A percentile compares a stretch with the other conserved stretches of the same genome.
Evolutionary conservation across 805 yeast genomes (phyloP).

Genomic region (Blastobotrys attinorum): DNA sequence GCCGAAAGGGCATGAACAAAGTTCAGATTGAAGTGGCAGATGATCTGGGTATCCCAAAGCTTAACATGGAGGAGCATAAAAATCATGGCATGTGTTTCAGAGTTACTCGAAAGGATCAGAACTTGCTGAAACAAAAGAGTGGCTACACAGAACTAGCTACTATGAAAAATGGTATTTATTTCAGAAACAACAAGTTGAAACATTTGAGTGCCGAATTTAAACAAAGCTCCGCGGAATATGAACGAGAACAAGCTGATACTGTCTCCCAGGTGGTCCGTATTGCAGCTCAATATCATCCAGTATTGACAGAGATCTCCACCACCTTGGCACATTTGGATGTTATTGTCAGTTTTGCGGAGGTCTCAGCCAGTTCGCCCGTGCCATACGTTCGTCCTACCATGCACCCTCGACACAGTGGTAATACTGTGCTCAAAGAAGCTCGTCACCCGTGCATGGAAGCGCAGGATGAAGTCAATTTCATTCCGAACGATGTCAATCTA

Average conservation of each 20-base stretch:
- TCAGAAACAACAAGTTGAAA: slow-evolving; percentile 64
- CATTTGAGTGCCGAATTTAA: slow-evolving; percentile 51
- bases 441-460: slow-evolving; percentile 93
- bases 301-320: slow-evolving; percentile 59
- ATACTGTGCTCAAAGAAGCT: slow-evolving; percentile 56
- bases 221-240: slow-evolving; percentile 58
- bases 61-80: slow-evolving; percentile 81
- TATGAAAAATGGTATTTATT: slow-evolving; percentile 90
- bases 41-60: slow-evolving; percentile 73
- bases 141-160: slow-evolving; percentile 77
- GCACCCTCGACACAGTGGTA: slow-evolving; percentile 40
- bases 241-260: slow-evolving; percentile 64
- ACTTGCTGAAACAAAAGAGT: slow-evolving; percentile 55
- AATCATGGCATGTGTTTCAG: slow-evolving; percentile 93
- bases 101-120: slow-evolving; percentile 80
- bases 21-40: slow-evolving; percentile 54
- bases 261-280: slow-evolving; percentile 79
- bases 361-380: slow-evolving; percentile 70
- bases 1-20: slow-evolving; percentile 49
- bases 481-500: slow-evolving; percentile 79
- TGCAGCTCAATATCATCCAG: slow-evolving; percentile 72
- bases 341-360: slow-evolving; percentile 76
- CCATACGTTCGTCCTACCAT: slow-evolving; percentile 73
- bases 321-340: slow-evolving; percentile 75
- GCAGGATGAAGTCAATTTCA: slow-evolving; percentile 84